Conservation (phyloP, 2,329 filamentous ascomycete genomes). For the Talaromyces atroroseus region DNA sequence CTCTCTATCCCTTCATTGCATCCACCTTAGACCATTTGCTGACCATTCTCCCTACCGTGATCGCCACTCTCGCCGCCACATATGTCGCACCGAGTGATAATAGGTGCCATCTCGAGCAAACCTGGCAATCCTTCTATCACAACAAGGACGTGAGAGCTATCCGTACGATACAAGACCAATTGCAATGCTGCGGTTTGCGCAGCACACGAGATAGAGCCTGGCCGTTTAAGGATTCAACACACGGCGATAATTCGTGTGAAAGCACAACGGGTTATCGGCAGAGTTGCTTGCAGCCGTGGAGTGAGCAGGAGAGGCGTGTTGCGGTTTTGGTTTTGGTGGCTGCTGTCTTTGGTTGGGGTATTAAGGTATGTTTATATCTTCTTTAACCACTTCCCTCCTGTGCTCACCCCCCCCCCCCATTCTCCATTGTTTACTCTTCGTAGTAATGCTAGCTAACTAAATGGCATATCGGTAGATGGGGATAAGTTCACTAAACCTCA, state of each 20-base stretch:
- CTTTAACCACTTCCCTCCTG: too few relatives aligned
- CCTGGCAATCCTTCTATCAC: constrained; percentile 29
- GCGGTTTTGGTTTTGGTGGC: constrained; percentile 27
- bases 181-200: constrained; percentile 32
- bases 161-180: constrained; percentile 28
- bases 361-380: constrained; percentile 17
- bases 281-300: constrained; percentile 29
- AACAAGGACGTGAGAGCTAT: constrained; percentile 26
- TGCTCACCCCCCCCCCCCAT: not conserved
- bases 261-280: constrained; percentile 25
- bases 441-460: not conserved
- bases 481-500: not conserved
- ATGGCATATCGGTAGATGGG: not conserved
- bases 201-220: constrained; percentile 34
- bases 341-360: constrained; percentile 18
- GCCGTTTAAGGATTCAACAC: constrained; percentile 31
- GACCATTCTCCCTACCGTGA: constrained; percentile 22
- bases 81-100: constrained; percentile 24
- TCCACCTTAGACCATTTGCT: constrained; percentile 17
- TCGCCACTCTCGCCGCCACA: constrained; percentile 26
- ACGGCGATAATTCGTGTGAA: constrained; percentile 29
- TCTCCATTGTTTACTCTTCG: too few relatives aligned
- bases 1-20: not conserved
- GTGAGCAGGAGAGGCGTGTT: constrained; percentile 20
- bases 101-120: constrained; percentile 25